A percentile compares a stretch with the other conserved stretches of the same genome.
These are phyloP conservation scores for Fraxinus americana DNA, from an alignment of 257 asterid genomes.

Conservation along the genomic window DNA sequence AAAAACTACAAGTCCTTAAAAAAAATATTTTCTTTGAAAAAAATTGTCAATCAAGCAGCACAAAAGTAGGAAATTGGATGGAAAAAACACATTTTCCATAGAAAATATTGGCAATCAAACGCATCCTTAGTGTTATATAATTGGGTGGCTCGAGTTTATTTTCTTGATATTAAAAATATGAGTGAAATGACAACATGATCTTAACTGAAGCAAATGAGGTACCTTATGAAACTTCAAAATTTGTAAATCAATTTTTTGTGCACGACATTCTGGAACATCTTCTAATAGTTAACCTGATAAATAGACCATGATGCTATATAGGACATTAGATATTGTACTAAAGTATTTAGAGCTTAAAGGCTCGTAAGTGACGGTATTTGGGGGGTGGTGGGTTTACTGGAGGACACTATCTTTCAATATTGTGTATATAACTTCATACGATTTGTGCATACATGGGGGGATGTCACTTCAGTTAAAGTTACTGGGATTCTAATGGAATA, in stretches of 20 bases:
- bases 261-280: not conserved
- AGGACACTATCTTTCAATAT: not conserved
- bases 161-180: not conserved
- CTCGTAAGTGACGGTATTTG: not conserved
- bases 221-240: not conserved
- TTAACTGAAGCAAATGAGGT: not conserved
- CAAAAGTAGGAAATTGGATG: too few species aligned
- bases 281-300: not conserved
- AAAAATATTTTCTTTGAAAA: too few species aligned
- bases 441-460: not conserved
- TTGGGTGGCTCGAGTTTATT: slow-evolving; percentile 7
- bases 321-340: not conserved
- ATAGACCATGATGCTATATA: not conserved
- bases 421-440: not conserved
- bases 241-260: not conserved
- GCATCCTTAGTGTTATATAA: not conserved
- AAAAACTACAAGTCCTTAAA: too few species aligned
- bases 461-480: not conserved
- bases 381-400: not conserved
- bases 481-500: not conserved
- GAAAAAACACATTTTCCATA: too few species aligned
- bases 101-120: too few species aligned
- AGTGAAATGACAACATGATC: not conserved
- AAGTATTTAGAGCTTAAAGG: not conserved
- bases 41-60: too few species aligned